Evolutionary conservation across 305 asterid species (phyloP).

Genomic region (Rubia tinctorum): DNA sequence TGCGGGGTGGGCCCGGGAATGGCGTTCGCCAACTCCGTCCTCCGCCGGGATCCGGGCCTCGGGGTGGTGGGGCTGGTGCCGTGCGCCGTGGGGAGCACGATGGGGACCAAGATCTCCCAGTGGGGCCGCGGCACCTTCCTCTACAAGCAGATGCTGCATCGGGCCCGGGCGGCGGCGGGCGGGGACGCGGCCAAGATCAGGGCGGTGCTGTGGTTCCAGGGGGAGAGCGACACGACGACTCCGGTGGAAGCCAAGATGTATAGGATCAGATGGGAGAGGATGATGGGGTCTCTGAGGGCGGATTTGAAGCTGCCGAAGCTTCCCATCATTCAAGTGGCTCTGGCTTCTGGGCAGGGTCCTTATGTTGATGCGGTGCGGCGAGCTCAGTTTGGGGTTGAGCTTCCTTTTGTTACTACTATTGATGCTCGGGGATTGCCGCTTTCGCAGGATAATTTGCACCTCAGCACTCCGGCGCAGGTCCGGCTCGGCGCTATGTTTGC

Average conservation of each 20-base stretch:
- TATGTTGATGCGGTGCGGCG: constrained; percentile 27
- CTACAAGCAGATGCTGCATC: constrained; percentile 24
- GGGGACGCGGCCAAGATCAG: constrained; percentile 21
- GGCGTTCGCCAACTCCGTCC: constrained; percentile 40
- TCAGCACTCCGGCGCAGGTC: constrained; percentile 31
- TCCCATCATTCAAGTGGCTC: constrained; percentile 25
- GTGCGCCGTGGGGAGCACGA: constrained; percentile 33
- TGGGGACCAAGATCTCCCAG: constrained; percentile 30
- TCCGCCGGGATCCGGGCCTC: constrained; percentile 20
- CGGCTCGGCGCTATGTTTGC: constrained; percentile 32
- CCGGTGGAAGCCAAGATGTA: constrained; percentile 21
- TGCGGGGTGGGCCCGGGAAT: constrained; percentile 53
- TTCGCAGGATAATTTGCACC: constrained; percentile 33
- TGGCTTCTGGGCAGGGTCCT: constrained; percentile 32
- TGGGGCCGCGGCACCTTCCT: constrained; percentile 27
- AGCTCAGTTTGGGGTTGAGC: constrained; percentile 25
- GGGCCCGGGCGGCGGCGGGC: constrained; percentile 23
- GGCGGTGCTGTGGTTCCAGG: constrained; percentile 39
- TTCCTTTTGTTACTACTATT: constrained; percentile 25
- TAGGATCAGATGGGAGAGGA: constrained; percentile 22
- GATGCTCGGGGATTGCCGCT: constrained; percentile 35
- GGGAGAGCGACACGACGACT: constrained; percentile 29
- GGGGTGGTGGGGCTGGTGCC: constrained; percentile 43
- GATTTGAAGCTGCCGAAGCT: constrained; percentile 28
- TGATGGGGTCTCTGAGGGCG: constrained; percentile 22